Base-by-base conservation (phyloP, 2,329 filamentous ascomycete genomes). In the Colletotrichum costaricense region DNA sequence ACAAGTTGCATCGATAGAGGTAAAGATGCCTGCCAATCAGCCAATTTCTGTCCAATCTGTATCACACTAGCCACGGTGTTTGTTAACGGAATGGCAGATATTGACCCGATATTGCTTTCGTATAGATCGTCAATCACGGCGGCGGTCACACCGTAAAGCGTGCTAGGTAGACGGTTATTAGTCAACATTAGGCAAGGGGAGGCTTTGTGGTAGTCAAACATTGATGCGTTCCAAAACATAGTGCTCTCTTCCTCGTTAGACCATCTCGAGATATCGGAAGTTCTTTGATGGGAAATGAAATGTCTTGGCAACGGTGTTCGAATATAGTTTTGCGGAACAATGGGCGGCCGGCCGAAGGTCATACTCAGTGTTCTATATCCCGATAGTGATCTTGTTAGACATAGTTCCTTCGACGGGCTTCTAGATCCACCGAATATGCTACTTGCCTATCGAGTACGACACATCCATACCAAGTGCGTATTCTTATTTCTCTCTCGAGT, bases 381-480 rank as follows among this genome's bases (percentile, higher is more conserved):
- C 38, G 14, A 42, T 42, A 19, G 38, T 42, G 7, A 42, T 12
- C 14, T 7, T 19, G 38, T 42, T 12, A 42, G 38, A 42, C 38
- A 19, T 19, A 42, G 16, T 42, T 12, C 38, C 16, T 42, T 42
- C 38, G 19, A 16, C 38, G 5, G 16, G 38, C 38, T 14, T 6
- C 38, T 19, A 42, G 38, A 42, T 42, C 42, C 19, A n/a, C 42
- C n/a, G 19, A 3, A 49, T 11, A 49, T 22, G 6, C 42, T 49
- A 73, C 78, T 46, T 75, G 84, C 81, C 86, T 79, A 74, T 88
- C 86, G 2, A 88, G 78, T 8, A 87, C 67, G 0, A 88, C 79
- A 74, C 86, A 88, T 0, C 82, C 86, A 74, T 81, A 87, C 88
- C 87, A 90, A 0, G 83, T 85, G 0, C 87, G 80, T 57, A 84